These are phyloP conservation scores for Fusarium sororula DNA, from an alignment of 2,329 filamentous ascomycete genomes.

Conservation along the genomic window DNA sequence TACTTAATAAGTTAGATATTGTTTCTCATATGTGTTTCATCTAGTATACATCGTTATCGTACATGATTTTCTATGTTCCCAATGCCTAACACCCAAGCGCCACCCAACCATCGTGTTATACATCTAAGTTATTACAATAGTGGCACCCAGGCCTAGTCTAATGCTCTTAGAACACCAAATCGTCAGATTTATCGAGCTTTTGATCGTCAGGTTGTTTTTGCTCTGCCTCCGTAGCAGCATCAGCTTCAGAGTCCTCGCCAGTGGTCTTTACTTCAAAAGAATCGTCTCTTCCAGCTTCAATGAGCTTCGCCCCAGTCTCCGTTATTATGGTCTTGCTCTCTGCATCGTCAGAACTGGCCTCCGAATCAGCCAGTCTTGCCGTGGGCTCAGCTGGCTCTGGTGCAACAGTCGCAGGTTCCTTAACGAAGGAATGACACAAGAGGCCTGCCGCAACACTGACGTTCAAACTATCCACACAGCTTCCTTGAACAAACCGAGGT, in stretches of 20 bases:
- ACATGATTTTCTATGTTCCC: conserved; percentile 8
- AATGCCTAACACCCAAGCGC: conserved; percentile 18
- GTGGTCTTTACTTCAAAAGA: background rate
- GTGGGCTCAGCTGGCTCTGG: background rate
- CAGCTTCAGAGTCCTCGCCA: background rate
- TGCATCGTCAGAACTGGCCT: background rate
- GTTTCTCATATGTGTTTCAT: background rate
- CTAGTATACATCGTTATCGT: conserved; percentile 24
- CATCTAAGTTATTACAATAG: conserved; percentile 20
- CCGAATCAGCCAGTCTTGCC: background rate
- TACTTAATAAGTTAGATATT: background rate
- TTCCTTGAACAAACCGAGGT: conserved; percentile 60
- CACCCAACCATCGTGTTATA: conserved; percentile 31
- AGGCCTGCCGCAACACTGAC: conserved; percentile 89
- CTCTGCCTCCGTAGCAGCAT: background rate
- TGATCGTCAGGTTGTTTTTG: conserved; percentile 11
- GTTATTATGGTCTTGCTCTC: background rate
- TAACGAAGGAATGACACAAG: conserved; percentile 75
- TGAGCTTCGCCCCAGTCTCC: background rate
- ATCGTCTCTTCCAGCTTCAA: background rate
- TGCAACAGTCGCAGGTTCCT: conserved; percentile 39
- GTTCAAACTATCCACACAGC: conserved; percentile 86
- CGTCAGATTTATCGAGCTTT: conserved; percentile 4
- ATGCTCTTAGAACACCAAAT: conserved; percentile 20
- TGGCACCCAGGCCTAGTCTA: background rate